Percentiles rank a stretch among this genome's conserved stretches.
These are phyloP conservation scores for Trypanosoma cruzi DNA, from an alignment of 208 protist genomes.

Conservation along the genomic window DNA sequence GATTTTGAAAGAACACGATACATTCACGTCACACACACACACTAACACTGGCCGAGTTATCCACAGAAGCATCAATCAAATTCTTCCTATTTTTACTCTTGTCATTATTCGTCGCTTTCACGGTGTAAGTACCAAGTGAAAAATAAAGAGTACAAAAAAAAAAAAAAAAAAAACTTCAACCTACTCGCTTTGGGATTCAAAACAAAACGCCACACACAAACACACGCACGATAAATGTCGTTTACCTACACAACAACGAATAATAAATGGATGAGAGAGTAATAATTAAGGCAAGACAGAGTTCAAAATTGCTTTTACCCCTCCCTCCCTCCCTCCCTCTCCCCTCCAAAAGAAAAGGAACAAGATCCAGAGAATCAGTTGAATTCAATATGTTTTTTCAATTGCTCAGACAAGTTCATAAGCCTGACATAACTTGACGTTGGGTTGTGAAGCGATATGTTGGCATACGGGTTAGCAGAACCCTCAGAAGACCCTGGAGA, in stretches of 20 bases:
- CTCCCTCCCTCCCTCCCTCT: too few relatives aligned
- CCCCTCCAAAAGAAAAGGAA: too few relatives aligned
- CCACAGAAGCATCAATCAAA: not conserved
- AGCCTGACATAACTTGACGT: constrained; percentile 17
- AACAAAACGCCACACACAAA: not conserved
- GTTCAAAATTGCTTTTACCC: not conserved
- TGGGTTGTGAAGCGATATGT: constrained; percentile 3
- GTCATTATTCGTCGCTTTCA: not conserved
- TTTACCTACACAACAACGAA: not conserved
- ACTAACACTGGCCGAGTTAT: not conserved
- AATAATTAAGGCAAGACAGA: not conserved
- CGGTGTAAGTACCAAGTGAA: too few relatives aligned
- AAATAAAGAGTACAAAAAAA: not conserved
- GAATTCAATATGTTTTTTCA: constrained; percentile 15
- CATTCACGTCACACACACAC: not conserved
- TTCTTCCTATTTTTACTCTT: not conserved
- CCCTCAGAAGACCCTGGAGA: not conserved
- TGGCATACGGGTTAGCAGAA: constrained; percentile 1
- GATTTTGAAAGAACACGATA: constrained; percentile 1
- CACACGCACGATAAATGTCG: not conserved
- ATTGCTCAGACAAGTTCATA: constrained; percentile 25
- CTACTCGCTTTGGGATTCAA: too few relatives aligned
- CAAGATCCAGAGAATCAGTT: not conserved
- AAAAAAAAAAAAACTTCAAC: not conserved
- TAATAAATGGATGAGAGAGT: not conserved